Conservation (phyloP, 371 early-diverging fungal genomes). For the Encephalitozoon hellem region DNA sequence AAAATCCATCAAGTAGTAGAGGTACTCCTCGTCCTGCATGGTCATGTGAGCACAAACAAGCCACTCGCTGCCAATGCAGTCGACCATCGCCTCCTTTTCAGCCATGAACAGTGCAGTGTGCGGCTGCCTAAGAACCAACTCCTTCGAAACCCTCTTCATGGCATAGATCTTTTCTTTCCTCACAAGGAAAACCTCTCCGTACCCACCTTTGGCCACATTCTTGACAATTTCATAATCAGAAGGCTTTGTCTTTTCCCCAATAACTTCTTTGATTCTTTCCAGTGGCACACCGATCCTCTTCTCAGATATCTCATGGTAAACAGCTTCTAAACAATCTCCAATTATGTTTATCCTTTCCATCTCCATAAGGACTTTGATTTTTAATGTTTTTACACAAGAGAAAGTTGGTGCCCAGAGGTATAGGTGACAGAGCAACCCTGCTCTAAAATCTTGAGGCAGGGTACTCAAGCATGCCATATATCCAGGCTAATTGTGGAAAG, state of each 20-base stretch:
- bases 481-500: conserved; percentile 46
- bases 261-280: neutral
- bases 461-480: conserved; percentile 39
- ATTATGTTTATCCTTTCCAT: conserved; percentile 15
- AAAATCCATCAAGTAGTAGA: conserved; percentile 71
- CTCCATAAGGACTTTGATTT: conserved; percentile 8
- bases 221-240: conserved; percentile 73
- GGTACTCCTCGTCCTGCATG: conserved; percentile 66
- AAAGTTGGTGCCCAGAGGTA: neutral
- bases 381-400: conserved; percentile 11
- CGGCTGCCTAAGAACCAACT: conserved; percentile 67
- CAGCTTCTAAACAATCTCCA: conserved; percentile 29
- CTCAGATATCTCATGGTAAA: neutral
- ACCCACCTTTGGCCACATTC: conserved; percentile 76
- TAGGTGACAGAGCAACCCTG: neutral
- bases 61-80: conserved; percentile 48
- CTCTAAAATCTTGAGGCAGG: conserved; percentile 6
- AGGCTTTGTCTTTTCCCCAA: conserved; percentile 40
- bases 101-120: conserved; percentile 59
- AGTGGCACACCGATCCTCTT: neutral
- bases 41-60: conserved; percentile 63
- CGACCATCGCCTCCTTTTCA: conserved; percentile 60
- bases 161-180: conserved; percentile 71
- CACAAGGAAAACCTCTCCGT: conserved; percentile 67
- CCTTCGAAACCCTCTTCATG: conserved; percentile 82